phyloP scores from a whole-genome alignment of 306 rosid genomes.

The Adenanthera pavonina region DNA sequence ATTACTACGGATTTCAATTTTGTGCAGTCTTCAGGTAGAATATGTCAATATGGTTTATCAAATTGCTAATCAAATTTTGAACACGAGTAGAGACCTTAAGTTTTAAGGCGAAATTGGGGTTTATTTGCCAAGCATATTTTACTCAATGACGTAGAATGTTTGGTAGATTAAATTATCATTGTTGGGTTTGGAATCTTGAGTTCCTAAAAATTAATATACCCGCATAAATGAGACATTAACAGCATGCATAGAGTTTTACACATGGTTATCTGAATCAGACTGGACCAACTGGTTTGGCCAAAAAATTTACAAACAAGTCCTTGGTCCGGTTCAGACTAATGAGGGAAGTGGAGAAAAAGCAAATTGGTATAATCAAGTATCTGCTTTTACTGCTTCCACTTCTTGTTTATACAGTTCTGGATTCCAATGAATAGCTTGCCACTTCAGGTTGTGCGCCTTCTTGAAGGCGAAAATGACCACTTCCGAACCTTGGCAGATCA shows the following conservation, averaged over 20 bases:
- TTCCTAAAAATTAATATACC: neutral
- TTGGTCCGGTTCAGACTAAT: no score
- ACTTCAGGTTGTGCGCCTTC: slow-evolving; percentile 66
- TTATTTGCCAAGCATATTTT: no score
- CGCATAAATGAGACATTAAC: neutral
- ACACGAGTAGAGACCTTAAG: no score
- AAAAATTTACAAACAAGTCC: no score
- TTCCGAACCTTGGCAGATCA: slow-evolving; percentile 53
- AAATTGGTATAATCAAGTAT: neutral
- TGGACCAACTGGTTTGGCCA: no score
- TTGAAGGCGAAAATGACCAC: slow-evolving; percentile 62
- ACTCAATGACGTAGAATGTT: neutral
- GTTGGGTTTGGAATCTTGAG: neutral
- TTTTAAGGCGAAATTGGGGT: no score
- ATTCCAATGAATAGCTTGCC: slow-evolving; percentile 17
- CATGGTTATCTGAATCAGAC: no score
- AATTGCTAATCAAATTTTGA: neutral
- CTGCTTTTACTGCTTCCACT: neutral
- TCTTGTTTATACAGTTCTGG: neutral
- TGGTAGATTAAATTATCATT: neutral
- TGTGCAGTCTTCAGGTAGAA: neutral
- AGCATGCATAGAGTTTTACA: neutral
- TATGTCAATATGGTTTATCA: neutral
- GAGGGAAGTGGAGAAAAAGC: no score
- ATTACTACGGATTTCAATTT: neutral